Percentiles rank a stretch among this genome's conserved stretches.
These are phyloP conservation scores for Arthrinium puccinioides DNA, from an alignment of 2,329 filamentous ascomycete genomes.

Conservation along the genomic window DNA sequence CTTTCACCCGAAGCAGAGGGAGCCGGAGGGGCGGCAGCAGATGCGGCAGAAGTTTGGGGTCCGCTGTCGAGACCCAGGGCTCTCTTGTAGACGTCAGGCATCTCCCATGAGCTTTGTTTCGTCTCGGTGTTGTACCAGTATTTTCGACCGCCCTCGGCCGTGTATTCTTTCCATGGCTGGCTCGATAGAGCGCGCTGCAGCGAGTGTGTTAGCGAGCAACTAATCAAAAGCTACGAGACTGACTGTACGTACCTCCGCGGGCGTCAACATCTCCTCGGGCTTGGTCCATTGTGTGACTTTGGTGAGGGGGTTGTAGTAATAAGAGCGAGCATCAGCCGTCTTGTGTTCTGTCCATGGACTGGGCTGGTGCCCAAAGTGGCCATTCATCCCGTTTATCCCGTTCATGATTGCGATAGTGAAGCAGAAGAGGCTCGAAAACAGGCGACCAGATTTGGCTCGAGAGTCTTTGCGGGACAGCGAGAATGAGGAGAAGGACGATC, in stretches of 20 bases:
- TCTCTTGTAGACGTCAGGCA: conserved; percentile 75
- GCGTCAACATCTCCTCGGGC: conserved; percentile 80
- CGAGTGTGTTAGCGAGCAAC: too few species aligned
- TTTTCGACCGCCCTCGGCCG: conserved; percentile 74
- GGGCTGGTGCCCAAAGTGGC: conserved; percentile 41
- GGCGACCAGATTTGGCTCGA: too few species aligned
- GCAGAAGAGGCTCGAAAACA: too few species aligned
- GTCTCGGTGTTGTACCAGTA: conserved; percentile 96
- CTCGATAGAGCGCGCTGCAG: conserved; percentile 69
- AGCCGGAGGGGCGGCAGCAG: conserved; percentile 35
- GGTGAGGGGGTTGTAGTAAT: conserved; percentile 84
- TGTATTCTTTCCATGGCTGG: conserved; percentile 91
- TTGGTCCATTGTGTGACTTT: conserved; percentile 93
- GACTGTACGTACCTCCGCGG: conserved; percentile 64
- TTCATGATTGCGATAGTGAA: too few species aligned
- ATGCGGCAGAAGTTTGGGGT: conserved; percentile 34
- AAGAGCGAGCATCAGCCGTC: conserved; percentile 73
- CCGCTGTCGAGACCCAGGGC: conserved; percentile 56
- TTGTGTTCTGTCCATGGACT: conserved; percentile 74
- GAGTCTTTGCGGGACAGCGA: too few species aligned
- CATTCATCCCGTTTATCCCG: conserved; percentile 51
- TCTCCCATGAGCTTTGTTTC: conserved; percentile 89
- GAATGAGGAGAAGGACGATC: too few species aligned
- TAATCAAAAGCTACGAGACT: too few species aligned
- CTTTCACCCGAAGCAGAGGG: conserved; percentile 36